Conservation (phyloP, 768 basidiomycete genomes). For the Pleurotus platypus region DNA sequence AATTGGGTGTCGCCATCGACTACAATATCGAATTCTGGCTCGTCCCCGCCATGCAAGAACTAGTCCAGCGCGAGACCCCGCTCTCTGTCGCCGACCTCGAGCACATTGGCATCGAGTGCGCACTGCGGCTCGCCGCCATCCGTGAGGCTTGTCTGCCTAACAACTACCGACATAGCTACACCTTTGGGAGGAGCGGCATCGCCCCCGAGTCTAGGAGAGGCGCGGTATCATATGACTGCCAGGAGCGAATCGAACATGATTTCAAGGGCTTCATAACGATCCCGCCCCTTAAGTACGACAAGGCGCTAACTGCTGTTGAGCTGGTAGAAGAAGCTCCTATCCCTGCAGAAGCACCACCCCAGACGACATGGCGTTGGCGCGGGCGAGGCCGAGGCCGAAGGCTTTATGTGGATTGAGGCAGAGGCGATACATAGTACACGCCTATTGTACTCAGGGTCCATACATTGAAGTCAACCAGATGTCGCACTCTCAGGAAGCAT, state of each 20-base stretch:
- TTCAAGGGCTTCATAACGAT: not conserved
- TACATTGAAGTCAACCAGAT: too few species aligned
- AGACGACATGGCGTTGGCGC: too few species aligned
- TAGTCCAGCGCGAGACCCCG: conserved; percentile 8
- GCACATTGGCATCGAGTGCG: conserved; percentile 17
- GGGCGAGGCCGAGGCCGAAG: too few species aligned
- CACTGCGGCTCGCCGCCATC: conserved; percentile 17
- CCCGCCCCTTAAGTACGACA: not conserved
- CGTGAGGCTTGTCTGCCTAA: conserved; percentile 11
- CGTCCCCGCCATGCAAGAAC: not conserved
- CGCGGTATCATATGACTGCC: not conserved
- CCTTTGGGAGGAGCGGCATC: too few species aligned
- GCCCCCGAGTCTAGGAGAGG: not conserved
- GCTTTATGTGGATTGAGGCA: too few species aligned
- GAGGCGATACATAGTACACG: too few species aligned
- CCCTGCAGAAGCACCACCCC: not conserved
- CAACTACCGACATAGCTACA: not conserved
- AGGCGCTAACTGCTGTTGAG: not conserved
- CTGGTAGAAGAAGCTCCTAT: not conserved
- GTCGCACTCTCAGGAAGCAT: too few species aligned
- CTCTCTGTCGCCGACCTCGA: conserved; percentile 17
- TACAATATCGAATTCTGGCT: conserved; percentile 7
- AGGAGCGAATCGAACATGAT: not conserved
- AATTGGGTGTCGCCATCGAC: conserved; percentile 9
- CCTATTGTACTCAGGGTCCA: too few species aligned